phyloP scores from a whole-genome alignment of 768 basidiomycete genomes.

The Leccinum aurantiacum region DNA sequence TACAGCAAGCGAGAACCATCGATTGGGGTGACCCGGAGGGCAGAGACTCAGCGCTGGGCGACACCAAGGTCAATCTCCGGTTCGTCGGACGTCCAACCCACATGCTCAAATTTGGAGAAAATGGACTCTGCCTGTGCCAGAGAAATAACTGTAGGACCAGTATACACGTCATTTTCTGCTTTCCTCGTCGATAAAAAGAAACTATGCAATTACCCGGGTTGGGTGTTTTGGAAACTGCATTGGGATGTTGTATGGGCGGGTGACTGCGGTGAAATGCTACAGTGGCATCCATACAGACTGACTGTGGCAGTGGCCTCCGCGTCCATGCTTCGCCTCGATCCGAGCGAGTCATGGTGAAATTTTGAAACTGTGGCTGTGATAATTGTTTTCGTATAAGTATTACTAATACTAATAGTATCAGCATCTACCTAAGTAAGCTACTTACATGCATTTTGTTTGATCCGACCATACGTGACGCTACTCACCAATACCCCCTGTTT shows the following conservation, averaged over 20 bases:
- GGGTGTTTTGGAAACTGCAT: background rate
- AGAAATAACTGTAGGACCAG: background rate
- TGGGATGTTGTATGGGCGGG: background rate
- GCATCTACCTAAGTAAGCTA: too few relatives aligned
- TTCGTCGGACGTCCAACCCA: background rate
- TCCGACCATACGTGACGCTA: too few relatives aligned
- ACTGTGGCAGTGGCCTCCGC: too few relatives aligned
- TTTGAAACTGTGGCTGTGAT: too few relatives aligned
- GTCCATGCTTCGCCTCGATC: too few relatives aligned
- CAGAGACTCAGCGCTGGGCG: background rate
- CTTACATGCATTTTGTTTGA: too few relatives aligned
- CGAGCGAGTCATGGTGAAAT: too few relatives aligned
- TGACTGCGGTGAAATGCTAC: background rate
- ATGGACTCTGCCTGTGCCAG: background rate
- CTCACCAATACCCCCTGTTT: too few relatives aligned
- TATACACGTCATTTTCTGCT: background rate
- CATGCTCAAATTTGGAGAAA: background rate
- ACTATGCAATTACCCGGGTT: background rate
- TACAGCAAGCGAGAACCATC: background rate
- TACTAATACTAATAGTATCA: too few relatives aligned
- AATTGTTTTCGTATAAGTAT: too few relatives aligned
- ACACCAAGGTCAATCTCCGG: background rate
- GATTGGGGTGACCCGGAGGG: background rate
- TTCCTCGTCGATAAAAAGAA: background rate
- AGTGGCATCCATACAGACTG: too few relatives aligned